Evolutionary conservation across 352 stramenopile species (phyloP), one percentile per base, ranked within the genome.

Genomic region (Phytophthora lateralis): DNA sequence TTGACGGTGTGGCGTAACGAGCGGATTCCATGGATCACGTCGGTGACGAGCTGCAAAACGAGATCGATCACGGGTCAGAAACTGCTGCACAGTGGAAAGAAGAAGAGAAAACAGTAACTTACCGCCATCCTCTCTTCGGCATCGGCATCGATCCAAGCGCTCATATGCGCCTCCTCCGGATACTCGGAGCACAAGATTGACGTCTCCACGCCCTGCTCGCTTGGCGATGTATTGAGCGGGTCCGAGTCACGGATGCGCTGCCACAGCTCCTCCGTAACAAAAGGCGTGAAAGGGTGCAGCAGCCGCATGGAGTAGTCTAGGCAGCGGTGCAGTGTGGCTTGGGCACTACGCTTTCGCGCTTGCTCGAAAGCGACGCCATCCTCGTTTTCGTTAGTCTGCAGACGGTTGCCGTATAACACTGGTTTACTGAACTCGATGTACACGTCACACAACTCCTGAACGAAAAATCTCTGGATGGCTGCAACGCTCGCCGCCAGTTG

Each of bases 251-350:
- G 76, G 57, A 93, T 86, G 29, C 83, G 80, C 65, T 91, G 80
- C 98, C 98, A 99, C 9, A 99, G 80, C 73, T 99, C 98, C 80
- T 99, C 98, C 0, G 98, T 99, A 20, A 99, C 94, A 72, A 99
- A 99, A n/a, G 98, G 98, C 72, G 99, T 99, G 69, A 99, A 98
- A 6, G 97, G 97, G 66, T 99, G 98, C 32, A 99, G 72, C 46
- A 99, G 80, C 17, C 97, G 90, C 66, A 99, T 90, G 17, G 93
- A 98, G 60, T 88, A 88, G 60, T 99, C 97, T 35, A 99, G 73
- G 32, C 93, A 97, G 26, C 95, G 78, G 74, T 96, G 98, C 6
- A 99, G 76, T 9, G 90, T 98, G 7, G 83, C 85, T 71, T 98
- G 95, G 24, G 97, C 92, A 37, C 91, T 89, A 63, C 82, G 85